Conservation (phyloP, 164 flowering plant species). For the Nymphaea thermarum region DNA sequence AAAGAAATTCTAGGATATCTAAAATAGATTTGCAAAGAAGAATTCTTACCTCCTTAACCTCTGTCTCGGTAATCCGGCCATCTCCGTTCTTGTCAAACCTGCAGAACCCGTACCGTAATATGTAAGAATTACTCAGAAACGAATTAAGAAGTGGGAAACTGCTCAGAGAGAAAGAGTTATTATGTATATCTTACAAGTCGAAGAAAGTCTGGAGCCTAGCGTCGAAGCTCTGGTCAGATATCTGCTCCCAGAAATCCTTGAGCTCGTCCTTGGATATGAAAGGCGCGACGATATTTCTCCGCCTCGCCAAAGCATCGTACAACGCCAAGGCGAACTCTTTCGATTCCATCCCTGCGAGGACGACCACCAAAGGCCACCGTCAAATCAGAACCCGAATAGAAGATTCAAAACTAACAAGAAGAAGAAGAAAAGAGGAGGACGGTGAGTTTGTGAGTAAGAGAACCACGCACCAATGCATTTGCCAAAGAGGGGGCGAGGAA, state of each 20-base stretch:
- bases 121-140: not conserved
- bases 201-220: constrained; percentile 57
- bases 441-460: not conserved
- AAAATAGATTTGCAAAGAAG: not conserved
- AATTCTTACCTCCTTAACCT: constrained; percentile 58
- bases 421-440: not conserved
- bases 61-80: constrained; percentile 64
- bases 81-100: constrained; percentile 92
- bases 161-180: not conserved
- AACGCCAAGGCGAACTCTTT: constrained; percentile 49
- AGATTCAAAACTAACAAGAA: not conserved
- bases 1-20: not conserved
- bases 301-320: constrained; percentile 39
- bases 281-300: constrained; percentile 27
- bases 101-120: constrained; percentile 5
- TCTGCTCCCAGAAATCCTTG: constrained; percentile 53
- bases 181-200: constrained; percentile 32
- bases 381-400: not conserved
- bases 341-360: constrained; percentile 44
- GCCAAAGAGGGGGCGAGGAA: constrained; percentile 28
- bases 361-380: not conserved
- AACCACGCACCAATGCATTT: constrained; percentile 43
- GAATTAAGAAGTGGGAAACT: not conserved
- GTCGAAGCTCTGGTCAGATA: constrained; percentile 62
- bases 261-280: constrained; percentile 28